These are phyloP conservation scores for Earliella scabrosa DNA, from an alignment of 1,284 basidiomycete species.

Conservation along the genomic window DNA sequence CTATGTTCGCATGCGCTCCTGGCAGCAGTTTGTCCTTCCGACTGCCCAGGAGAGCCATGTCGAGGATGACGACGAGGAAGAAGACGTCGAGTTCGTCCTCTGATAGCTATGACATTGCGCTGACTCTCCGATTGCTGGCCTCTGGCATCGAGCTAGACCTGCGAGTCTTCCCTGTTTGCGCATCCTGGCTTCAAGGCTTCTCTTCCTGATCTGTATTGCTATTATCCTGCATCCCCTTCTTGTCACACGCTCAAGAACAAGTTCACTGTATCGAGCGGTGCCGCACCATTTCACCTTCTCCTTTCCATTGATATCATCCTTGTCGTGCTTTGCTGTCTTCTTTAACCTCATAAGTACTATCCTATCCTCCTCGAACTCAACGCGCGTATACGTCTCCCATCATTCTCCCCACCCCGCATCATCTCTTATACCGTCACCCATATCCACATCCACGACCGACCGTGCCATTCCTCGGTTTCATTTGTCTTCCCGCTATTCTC, in stretches of 20 bases:
- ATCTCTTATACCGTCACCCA: neutral
- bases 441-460: neutral
- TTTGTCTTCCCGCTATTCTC: neutral
- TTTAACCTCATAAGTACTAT: conserved; percentile 10
- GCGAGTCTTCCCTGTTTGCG: neutral
- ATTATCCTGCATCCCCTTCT: neutral
- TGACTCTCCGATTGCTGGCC: too few relatives aligned
- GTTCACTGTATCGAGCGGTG: neutral
- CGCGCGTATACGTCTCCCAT: conserved; percentile 6
- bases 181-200: neutral
- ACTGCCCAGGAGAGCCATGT: conserved; percentile 52
- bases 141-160: too few relatives aligned
- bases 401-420: neutral
- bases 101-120: too few relatives aligned
- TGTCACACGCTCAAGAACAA: neutral
- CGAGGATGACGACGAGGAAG: conserved; percentile 49
- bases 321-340: conserved; percentile 23
- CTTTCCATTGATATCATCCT: conserved; percentile 10
- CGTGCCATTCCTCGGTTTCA: neutral
- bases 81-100: conserved; percentile 57
- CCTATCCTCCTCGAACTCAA: conserved; percentile 4
- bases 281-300: conserved; percentile 15
- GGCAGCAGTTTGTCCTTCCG: conserved; percentile 77
- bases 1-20: conserved; percentile 69
- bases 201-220: too few relatives aligned